Conservation (phyloP, 768 basidiomycete genomes). For the Tremella fuciformis region DNA sequence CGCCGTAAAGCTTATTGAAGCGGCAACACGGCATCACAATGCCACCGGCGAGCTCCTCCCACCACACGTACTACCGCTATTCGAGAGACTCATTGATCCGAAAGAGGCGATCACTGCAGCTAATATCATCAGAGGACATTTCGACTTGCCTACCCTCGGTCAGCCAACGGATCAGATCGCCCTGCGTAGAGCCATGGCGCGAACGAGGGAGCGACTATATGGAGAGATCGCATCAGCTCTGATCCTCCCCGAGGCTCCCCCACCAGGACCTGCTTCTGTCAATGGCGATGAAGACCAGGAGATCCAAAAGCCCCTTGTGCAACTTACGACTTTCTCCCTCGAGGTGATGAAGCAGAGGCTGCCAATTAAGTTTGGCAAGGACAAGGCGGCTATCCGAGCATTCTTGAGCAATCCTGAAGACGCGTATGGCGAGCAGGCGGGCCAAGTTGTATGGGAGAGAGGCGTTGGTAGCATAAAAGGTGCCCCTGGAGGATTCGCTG, state of each 20-base stretch:
- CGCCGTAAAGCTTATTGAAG: slow-evolving; percentile 7
- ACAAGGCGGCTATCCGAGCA: slow-evolving; percentile 28
- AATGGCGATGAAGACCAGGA: slow-evolving; percentile 12
- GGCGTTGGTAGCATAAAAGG: slow-evolving; percentile 40
- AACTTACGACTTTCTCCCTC: slow-evolving; percentile 30
- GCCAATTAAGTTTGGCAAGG: slow-evolving; percentile 26
- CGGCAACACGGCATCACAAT: slow-evolving; percentile 17
- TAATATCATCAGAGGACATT: slow-evolving; percentile 28
- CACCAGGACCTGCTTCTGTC: slow-evolving; percentile 1
- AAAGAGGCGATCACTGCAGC: slow-evolving; percentile 19
- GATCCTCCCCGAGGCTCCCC: slow-evolving; percentile 27
- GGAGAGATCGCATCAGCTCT: slow-evolving; percentile 25
- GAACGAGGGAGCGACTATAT: slow-evolving; percentile 29
- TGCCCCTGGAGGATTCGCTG: slow-evolving; percentile 23
- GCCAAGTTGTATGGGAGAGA: slow-evolving; percentile 45
- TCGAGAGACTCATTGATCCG: slow-evolving; percentile 22
- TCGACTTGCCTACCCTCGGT: slow-evolving; percentile 21
- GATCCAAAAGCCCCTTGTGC: slow-evolving; percentile 8
- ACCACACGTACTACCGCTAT: slow-evolving; percentile 23
- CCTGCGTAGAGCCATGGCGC: slow-evolving; percentile 26
- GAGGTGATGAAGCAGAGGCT: slow-evolving; percentile 21
- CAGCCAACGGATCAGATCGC: slow-evolving; percentile 18
- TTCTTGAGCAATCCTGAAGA: slow-evolving; percentile 17
- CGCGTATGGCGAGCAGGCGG: slow-evolving; percentile 31
- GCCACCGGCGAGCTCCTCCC: slow-evolving; percentile 28